Base-by-base conservation (phyloP, 2,329 filamentous ascomycete genomes). In the Sclerotinia sclerotiorum region DNA sequence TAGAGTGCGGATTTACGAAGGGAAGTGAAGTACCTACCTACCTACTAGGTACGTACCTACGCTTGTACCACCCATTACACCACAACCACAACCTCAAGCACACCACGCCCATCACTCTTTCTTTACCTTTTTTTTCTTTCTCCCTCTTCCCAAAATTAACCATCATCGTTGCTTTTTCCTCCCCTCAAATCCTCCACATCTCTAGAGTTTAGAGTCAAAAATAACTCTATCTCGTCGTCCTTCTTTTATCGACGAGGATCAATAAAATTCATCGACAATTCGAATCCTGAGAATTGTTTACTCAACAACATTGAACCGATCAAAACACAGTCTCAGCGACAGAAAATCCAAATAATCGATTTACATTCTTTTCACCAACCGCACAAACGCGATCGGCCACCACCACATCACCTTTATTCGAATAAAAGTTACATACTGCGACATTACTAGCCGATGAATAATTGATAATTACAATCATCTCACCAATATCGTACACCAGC, bases 241-340 rank as follows among this genome's bases (percentile, higher is more conserved):
- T 66, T 69, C 67, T 52, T 67, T 69, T 69, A 69, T 67, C 67
- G 67, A 60, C 55, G 63, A 56, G 44, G 15, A n/a, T 29, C 7
- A 57, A 24, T 39, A 21, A 39, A 24, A 15, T 6, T 11, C 17
- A 2, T 24, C 27, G 3, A 61, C 21, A 32, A 46, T 29, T 46
- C 42, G 10, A 61, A 24, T 48, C 57, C 11, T 46, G 29, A 42
- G 32, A 17, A 8, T 39, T 52, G 35, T 19, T 52, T 46, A 35
- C 17, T 17, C 10, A 32, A 15, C 10, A 35, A 56, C 48, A 39
- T 32, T 15, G 1, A 51, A 0, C 11, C 29, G 2, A 44, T 19
- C 48, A 32, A 3, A 21, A 39, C 48, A 56, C 61, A 52, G 35
- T 55, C 61, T 48, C 52, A 42, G 32, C 46, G 29, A 56, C 51